Base-by-base conservation (phyloP, 768 basidiomycete genomes). In the Naganishia kalamii region DNA sequence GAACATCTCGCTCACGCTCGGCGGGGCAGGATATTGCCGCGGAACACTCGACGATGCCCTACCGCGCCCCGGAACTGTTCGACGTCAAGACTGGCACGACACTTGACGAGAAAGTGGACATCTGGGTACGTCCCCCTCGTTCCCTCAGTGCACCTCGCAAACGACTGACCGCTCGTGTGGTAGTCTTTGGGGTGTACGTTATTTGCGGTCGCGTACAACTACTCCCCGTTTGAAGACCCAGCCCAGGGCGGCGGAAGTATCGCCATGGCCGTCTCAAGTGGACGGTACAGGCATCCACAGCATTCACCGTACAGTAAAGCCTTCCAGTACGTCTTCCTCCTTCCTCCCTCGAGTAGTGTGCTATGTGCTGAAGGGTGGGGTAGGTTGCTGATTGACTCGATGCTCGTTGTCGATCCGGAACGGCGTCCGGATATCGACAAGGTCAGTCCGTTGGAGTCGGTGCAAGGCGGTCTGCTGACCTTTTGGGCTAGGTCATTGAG, bases 21-120 rank as follows among this genome's bases (percentile, higher is more conserved):
- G 8, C 17, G 37, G 19, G 13, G 6, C 32, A 52, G 37, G 96
- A 99, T 76, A 86, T 94, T 68, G 96, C 96, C 2, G 92, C 91
- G 19, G 96, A 99, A 78, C 93, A 94, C 77, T 94, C 92, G 70
- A 92, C 92, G 13, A 98, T 99, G 96, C 90, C 96, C 0, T 99
- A 94, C 72, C 87, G 96, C 21, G 93, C 96, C 1, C 96, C 96
- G 0, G 96, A 99, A 74, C 81, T 99, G 23, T 99, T 97, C 75
- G 96, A 99, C 71, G 93, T 96, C 63, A 94, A 94, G 76, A 97
- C 92, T 4, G 90, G 90, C 25, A 80, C 84, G 43, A 85, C 81
- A 0, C 79, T 98, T 8, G 90, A 96, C 70, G 94, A 97, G 80
- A 93, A 92, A 74, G 92, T 96, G 12, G 92, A 96, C 75, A 92